phyloP scores from a whole-genome alignment of 1,284 basidiomycete genomes.

The Lentinus polychrous region DNA sequence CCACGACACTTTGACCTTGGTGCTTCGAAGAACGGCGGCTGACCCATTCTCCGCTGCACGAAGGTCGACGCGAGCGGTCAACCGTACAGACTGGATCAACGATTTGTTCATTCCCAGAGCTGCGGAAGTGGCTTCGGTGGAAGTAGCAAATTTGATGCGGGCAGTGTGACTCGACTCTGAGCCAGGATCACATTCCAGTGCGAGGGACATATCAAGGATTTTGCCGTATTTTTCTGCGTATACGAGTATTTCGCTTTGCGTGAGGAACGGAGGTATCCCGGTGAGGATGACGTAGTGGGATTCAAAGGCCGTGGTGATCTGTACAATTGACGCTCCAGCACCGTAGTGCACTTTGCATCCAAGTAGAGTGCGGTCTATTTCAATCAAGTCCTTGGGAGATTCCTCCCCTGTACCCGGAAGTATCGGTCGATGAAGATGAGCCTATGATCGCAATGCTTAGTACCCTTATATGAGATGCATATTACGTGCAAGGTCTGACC shows the following conservation, averaged over 20 bases:
- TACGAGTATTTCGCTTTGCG: constrained; percentile 8
- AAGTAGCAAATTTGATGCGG: constrained; percentile 13
- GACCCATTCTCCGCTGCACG: constrained; percentile 16
- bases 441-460: too few species aligned
- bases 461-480: too few species aligned
- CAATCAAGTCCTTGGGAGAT: constrained; percentile 18
- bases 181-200: constrained; percentile 1
- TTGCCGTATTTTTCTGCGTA: constrained; percentile 13
- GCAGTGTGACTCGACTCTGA: constrained; percentile 10
- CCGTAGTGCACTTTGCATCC: constrained; percentile 32
- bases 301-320: constrained; percentile 35
- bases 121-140: constrained; percentile 12
- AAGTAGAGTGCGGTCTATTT: constrained; percentile 22
- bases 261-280: constrained; percentile 8
- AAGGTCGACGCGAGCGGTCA: constrained; percentile 15
- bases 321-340: constrained; percentile 25
- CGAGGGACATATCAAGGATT: constrained; percentile 10
- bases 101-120: constrained; percentile 9
- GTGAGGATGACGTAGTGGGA: constrained; percentile 29
- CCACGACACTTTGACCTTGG: constrained; percentile 24
- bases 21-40: constrained; percentile 17
- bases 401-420: too few species aligned
- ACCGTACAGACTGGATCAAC: background rate
- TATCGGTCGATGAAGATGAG: too few species aligned
- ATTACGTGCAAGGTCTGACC: background rate